These are phyloP conservation scores for Lentithecium fluviatile DNA, from an alignment of 495 filamentous ascomycete genomes.

Conservation along the genomic window DNA sequence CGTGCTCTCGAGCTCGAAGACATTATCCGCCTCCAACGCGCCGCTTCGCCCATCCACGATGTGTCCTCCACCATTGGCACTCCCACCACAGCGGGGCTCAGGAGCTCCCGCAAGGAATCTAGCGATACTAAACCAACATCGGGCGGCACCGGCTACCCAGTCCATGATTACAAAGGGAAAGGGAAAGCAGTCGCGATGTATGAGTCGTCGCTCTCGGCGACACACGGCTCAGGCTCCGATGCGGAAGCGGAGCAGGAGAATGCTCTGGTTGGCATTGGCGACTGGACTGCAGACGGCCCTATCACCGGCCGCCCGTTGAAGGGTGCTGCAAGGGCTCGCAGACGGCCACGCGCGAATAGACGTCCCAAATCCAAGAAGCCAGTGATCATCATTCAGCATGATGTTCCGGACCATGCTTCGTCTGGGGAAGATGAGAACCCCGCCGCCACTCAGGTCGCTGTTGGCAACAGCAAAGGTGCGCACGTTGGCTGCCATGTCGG, in stretches of 20 bases:
- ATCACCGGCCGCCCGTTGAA: background rate
- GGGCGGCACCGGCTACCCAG: conserved; percentile 18
- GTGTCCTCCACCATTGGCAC: conserved; percentile 6
- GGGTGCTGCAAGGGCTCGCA: background rate
- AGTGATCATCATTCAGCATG: conserved; percentile 12
- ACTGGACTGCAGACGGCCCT: conserved; percentile 1
- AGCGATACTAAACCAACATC: conserved; percentile 24
- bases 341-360: background rate
- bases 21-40: conserved; percentile 8
- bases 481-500: background rate
- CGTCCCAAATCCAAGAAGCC: conserved; percentile 20
- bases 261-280: conserved; percentile 5
- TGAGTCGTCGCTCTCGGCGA: conserved; percentile 22
- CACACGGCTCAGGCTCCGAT: conserved; percentile 24
- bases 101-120: conserved; percentile 14
- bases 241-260: conserved; percentile 7
- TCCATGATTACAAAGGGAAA: conserved; percentile 11
- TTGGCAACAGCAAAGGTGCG: conserved; percentile 10
- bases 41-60: background rate
- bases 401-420: background rate
- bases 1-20: conserved; percentile 10
- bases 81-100: background rate
- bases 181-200: conserved; percentile 11
- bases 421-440: background rate
- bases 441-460: background rate